A percentile compares a stretch with the other conserved stretches of the same genome.
These are phyloP conservation scores for Blastobotrys chiropterorum DNA, from an alignment of 805 yeast species.

Conservation along the genomic window DNA sequence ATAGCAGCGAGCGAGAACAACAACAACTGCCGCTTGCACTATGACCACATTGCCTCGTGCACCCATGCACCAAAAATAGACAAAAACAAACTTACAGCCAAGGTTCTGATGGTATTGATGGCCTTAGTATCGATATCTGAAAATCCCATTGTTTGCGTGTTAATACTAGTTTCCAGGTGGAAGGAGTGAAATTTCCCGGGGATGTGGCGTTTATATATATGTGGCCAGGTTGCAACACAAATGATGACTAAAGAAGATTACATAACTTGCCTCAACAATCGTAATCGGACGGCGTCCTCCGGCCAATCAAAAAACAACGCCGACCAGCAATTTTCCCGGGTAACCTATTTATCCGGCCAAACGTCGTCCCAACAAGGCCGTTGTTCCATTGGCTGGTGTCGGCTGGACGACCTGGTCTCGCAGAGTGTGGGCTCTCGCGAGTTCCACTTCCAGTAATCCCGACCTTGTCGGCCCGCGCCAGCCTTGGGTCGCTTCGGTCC, in stretches of 20 bases:
- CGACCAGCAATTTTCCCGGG: neutral
- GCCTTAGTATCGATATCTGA: slow-evolving; percentile 66
- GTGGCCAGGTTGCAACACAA: neutral
- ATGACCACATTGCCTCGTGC: too few relatives aligned
- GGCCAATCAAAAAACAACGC: neutral
- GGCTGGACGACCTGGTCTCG: too few relatives aligned
- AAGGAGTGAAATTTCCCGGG: neutral
- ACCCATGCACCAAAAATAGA: too few relatives aligned
- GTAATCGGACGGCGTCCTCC: neutral
- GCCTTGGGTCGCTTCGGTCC: too few relatives aligned
- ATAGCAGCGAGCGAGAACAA: too few relatives aligned
- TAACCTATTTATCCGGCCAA: neutral
- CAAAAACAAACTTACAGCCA: slow-evolving; percentile 63
- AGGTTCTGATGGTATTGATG: slow-evolving; percentile 79
- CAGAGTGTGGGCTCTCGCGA: neutral
- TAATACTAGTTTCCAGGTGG: too few relatives aligned
- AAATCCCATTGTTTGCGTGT: slow-evolving; percentile 17
- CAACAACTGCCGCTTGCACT: too few relatives aligned
- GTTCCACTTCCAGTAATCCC: neutral
- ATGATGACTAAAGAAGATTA: neutral
- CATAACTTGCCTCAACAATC: neutral
- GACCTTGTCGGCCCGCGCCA: too few relatives aligned
- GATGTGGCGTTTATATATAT: neutral
- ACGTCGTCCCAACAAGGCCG: too few relatives aligned
- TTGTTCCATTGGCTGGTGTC: too few relatives aligned